Evolutionary conservation across 192 early-diverging fungal genomes (phyloP).

Genomic region (Spizellomyces sp.): DNA sequence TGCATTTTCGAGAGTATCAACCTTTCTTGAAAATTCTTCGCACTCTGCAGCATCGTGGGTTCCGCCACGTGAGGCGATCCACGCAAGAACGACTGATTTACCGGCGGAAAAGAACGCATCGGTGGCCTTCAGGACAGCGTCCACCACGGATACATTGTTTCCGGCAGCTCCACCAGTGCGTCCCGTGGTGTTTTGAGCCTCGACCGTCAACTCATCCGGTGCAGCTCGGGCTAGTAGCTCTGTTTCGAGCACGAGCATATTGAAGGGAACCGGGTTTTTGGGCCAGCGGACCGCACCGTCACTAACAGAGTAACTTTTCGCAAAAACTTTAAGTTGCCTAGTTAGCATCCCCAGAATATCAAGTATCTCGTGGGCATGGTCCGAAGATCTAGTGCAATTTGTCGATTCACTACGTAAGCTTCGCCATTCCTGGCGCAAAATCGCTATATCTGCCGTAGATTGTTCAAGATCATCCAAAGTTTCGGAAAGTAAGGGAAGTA

Average conservation of each 20-base stretch:
- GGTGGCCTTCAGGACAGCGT: slow-evolving; percentile 1
- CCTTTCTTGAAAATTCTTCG: slow-evolving; percentile 2
- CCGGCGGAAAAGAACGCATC: slow-evolving; percentile 11
- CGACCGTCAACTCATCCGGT: slow-evolving; percentile 7
- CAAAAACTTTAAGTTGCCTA: slow-evolving; percentile 12
- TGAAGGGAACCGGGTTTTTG: slow-evolving; percentile 33
- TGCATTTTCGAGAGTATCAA: slow-evolving; percentile 3
- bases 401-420: neutral
- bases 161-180: neutral
- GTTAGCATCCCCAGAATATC: slow-evolving; percentile 13
- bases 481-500: slow-evolving; percentile 27
- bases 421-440: slow-evolving; percentile 2
- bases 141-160: slow-evolving; percentile 1
- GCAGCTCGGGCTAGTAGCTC: slow-evolving; percentile 28
- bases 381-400: slow-evolving; percentile 17
- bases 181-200: neutral
- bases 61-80: slow-evolving; percentile 26
- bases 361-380: slow-evolving; percentile 27
- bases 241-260: slow-evolving; percentile 30
- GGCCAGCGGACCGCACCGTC: slow-evolving; percentile 24
- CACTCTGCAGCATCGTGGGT: neutral
- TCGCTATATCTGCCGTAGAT: slow-evolving; percentile 9
- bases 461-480: slow-evolving; percentile 25
- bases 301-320: neutral
- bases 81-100: slow-evolving; percentile 9